Percentiles rank a stretch among this genome's conserved stretches.
These are phyloP conservation scores for Penicillium psychrofluorescens DNA, from an alignment of 495 filamentous ascomycete genomes.

Conservation along the genomic window DNA sequence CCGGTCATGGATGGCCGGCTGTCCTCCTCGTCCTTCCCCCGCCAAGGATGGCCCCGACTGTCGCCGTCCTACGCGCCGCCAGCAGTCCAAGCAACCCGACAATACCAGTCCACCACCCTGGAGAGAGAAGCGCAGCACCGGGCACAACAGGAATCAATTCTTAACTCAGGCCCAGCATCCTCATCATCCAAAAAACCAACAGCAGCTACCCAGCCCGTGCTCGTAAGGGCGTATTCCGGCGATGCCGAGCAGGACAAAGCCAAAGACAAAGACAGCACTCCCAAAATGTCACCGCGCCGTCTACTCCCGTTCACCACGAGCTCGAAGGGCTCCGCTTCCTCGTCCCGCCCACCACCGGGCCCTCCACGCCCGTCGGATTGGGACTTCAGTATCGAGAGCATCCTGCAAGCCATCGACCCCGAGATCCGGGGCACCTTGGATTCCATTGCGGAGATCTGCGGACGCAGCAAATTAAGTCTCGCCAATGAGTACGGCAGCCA, in stretches of 20 bases:
- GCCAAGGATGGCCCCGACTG: slow-evolving; percentile 24
- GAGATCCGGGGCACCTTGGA: slow-evolving; percentile 51
- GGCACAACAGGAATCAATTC: slow-evolving; percentile 10
- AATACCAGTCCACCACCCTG: too few species aligned
- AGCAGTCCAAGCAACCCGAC: too few species aligned
- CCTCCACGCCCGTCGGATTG: slow-evolving; percentile 39
- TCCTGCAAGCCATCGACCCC: slow-evolving; percentile 51
- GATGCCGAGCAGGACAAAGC: slow-evolving; percentile 5
- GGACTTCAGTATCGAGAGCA: slow-evolving; percentile 53
- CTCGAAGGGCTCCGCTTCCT: slow-evolving; percentile 7
- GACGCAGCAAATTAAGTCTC: slow-evolving; percentile 52
- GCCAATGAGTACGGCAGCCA: slow-evolving; percentile 60
- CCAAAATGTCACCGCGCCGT: slow-evolving; percentile 29
- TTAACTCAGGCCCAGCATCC: slow-evolving; percentile 11
- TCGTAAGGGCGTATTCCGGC: slow-evolving; percentile 38
- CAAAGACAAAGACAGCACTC: slow-evolving; percentile 11
- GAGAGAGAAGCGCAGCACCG: not conserved
- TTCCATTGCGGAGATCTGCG: slow-evolving; percentile 59
- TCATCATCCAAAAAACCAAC: not conserved
- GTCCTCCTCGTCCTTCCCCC: slow-evolving; percentile 22
- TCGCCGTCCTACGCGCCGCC: slow-evolving; percentile 19
- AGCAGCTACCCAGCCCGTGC: slow-evolving; percentile 33
- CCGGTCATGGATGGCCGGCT: slow-evolving; percentile 5
- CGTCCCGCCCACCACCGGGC: slow-evolving; percentile 4
- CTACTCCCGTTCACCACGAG: slow-evolving; percentile 20